Conservation (phyloP, 2,329 filamentous ascomycete genomes). For the Botrytis fabae region DNA sequence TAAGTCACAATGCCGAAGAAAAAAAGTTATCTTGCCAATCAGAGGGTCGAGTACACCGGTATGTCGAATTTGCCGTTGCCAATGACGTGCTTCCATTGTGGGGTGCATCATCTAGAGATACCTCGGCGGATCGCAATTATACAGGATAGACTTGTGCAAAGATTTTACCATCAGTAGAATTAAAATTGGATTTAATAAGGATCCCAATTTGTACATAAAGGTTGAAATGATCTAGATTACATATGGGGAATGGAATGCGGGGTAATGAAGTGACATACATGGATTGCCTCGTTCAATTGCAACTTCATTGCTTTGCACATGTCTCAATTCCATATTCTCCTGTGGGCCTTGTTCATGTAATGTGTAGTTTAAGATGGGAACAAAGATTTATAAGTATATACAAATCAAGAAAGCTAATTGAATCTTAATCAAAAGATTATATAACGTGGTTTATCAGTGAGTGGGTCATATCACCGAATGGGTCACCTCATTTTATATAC, state of each 20-base stretch:
- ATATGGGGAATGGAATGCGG: neutral
- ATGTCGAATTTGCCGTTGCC: neutral
- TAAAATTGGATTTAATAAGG: neutral
- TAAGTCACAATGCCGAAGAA: neutral
- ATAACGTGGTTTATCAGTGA: no score
- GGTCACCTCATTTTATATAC: no score
- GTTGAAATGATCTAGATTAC: neutral
- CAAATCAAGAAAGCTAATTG: no score
- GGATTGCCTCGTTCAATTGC: neutral
- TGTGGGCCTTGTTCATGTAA: neutral
- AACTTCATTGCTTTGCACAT: neutral
- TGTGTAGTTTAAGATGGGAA: no score
- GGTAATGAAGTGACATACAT: neutral
- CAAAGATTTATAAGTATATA: no score
- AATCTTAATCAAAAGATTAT: no score
- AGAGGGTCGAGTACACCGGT: neutral
- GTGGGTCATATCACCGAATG: no score
- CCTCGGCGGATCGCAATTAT: neutral
- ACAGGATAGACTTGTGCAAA: neutral
- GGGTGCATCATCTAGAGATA: neutral
- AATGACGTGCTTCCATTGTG: constrained; percentile 18
- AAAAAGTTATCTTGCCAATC: neutral
- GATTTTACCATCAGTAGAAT: neutral
- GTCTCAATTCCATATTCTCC: neutral
- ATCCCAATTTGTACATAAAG: neutral